Evolutionary conservation across 768 basidiomycete genomes (phyloP).

Genomic region (Lentinula sp.): DNA sequence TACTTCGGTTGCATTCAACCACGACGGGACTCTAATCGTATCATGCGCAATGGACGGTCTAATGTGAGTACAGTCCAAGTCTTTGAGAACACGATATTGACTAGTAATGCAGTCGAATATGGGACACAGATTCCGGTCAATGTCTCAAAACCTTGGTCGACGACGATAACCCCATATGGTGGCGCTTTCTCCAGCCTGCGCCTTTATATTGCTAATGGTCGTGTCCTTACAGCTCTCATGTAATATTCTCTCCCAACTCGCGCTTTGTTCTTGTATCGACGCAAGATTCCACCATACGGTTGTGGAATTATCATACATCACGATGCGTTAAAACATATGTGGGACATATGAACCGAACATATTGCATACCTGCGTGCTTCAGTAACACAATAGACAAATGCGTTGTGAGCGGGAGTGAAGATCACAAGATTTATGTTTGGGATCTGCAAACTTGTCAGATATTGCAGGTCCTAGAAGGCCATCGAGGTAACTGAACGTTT

Average conservation of each 20-base stretch:
- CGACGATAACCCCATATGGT: conserved; percentile 94
- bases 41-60: conserved; percentile 96
- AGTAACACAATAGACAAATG: conserved; percentile 54
- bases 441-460: conserved; percentile 79
- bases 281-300: conserved; percentile 87
- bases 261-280: conserved; percentile 86
- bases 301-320: conserved; percentile 92
- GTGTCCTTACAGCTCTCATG: conserved; percentile 58
- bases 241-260: conserved; percentile 89
- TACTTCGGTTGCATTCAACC: conserved; percentile 89
- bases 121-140: conserved; percentile 97
- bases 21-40: conserved; percentile 90
- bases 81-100: conserved; percentile 4
- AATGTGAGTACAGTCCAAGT: conserved; percentile 53
- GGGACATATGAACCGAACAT: conserved; percentile 83
- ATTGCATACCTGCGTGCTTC: conserved; percentile 71
- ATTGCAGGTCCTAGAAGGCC: conserved; percentile 70
- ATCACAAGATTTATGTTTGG: conserved; percentile 85
- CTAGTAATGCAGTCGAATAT: conserved; percentile 67
- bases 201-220: conserved; percentile 4
- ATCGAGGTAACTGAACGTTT: conserved; percentile 50
- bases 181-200: not conserved
- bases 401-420: conserved; percentile 87
- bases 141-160: conserved; percentile 96
- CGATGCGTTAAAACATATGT: conserved; percentile 90